Base-by-base conservation (phyloP, 768 basidiomycete species). In the Lepiota brunneoincarnata region DNA sequence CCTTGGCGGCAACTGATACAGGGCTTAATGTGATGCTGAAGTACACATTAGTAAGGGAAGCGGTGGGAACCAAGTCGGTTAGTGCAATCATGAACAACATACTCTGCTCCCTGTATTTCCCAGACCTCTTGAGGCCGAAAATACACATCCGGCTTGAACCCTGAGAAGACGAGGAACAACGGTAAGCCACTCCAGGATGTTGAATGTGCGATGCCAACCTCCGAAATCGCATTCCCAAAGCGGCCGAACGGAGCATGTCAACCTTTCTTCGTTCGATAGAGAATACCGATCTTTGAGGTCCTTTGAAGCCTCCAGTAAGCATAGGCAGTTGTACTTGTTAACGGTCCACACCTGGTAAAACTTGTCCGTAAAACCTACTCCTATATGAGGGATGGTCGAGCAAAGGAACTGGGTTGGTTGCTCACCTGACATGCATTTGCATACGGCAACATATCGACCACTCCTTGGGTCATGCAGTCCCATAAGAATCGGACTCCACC, bases 401-500 rank as follows among this genome's bases (percentile, higher is more conserved):
- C 11, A 43, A 26, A 17, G 28, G n/a, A 23, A 1, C 38, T 53
- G 6, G 20, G 34, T 36, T 11, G 2, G 31, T 46, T 18, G 65
- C 78, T 56, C 59, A 84, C 89, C 88, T 57, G 88, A 91, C 84
- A 92, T 89, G 75, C 90, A 93, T 69, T 97, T 95, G 68, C 91
- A 93, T 15, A 94, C 78, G 2, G 89, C 93, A 40, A 91, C 83
- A 51, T 85, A 70, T 51, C 71, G 78, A 24, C 82, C 87, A 7
- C 71, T 73, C 54, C 77, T 73, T 18, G 81, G 70, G 63, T 93
- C 84, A 79, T 87, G 86, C 37, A 87, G 70, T 12, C 85, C 92
- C 41, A 95, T 76, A 4, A 97, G 74, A 60, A 96, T 82, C 1
- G 93, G 93, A 59, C 87, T 90, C 90, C 91, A 97, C 94, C 93